phyloP scores from a whole-genome alignment of 2,329 filamentous ascomycete genomes.

The Teratosphaeria destructans region DNA sequence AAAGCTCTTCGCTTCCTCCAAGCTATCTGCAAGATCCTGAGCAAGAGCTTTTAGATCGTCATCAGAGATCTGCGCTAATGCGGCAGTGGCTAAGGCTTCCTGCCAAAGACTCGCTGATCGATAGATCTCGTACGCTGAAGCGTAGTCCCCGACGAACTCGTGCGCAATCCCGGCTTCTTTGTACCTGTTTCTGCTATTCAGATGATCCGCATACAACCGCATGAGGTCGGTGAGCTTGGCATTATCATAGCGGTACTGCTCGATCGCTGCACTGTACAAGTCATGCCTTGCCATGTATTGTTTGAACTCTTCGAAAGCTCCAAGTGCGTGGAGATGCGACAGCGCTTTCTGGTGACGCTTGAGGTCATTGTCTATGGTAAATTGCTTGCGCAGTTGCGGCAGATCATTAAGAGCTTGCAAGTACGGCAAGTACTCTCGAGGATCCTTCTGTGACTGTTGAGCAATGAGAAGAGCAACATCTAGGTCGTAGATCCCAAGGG shows the following conservation, averaged over 20 bases:
- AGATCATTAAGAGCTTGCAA: constrained; percentile 76
- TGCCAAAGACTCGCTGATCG: constrained; percentile 80
- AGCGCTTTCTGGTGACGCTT: constrained; percentile 68
- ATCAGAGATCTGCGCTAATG: constrained; percentile 52
- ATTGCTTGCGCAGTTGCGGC: constrained; percentile 58
- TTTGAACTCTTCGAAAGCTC: constrained; percentile 66
- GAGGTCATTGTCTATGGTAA: constrained; percentile 82
- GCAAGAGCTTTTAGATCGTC: constrained; percentile 58
- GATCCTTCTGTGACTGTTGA: constrained; percentile 92
- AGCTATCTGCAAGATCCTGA: constrained; percentile 62
- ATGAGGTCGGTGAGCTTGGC: constrained; percentile 58
- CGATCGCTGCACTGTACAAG: constrained; percentile 68
- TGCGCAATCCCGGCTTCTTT: constrained; percentile 81
- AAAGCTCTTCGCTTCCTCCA: constrained; percentile 79
- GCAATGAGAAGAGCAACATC: constrained; percentile 83
- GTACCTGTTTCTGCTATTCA: constrained; percentile 64
- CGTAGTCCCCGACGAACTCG: constrained; percentile 69
- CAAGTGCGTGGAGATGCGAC: constrained; percentile 60
- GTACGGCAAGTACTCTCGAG: constrained; percentile 89
- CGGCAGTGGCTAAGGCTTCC: constrained; percentile 73
- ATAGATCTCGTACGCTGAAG: constrained; percentile 71
- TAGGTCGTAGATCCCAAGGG: constrained; percentile 82
- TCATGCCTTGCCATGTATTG: constrained; percentile 67
- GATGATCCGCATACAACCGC: constrained; percentile 65
- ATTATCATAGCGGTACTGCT: constrained; percentile 73